Base-by-base conservation (phyloP, 345 rosid genomes). In the Physaria fendleri region DNA sequence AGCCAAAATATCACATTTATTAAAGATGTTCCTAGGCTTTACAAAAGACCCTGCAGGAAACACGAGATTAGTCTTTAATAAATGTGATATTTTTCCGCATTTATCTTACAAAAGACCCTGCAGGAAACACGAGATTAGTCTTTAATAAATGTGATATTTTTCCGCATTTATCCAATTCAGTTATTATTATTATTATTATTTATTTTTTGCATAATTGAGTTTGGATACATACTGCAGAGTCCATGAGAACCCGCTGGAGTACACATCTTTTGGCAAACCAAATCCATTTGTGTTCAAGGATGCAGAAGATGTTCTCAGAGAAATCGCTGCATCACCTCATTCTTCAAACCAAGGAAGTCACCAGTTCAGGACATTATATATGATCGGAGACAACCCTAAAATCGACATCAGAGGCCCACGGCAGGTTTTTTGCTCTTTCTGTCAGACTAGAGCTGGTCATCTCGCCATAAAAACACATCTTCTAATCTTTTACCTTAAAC, bases 341-440 rank as follows among this genome's bases (percentile, higher is more conserved):
- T 25, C 60, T 42, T 49, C 65, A 53, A 59, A 71, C 13, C 34
- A 32, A 34, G 56, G 40, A 59, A 62, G 41, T 56, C 80, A 58
- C 76, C 61, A 60, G 17, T 85, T 87, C 50, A 80, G 24, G 33
- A 87, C 82, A 27, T 63, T 90, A 20, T 85, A 85, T 62, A 87
- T 87, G 95, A 64, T 90, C 13, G 95, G 95, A 64, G 97, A 85
- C 62, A 90, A 90, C 59, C 97, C 95, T 18, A 76, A 77, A 38
- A 81, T 83, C 16, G 88, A 90, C 68, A 83, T 90, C 48, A 79
- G 72, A 61, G 94, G 97, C 27, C 86, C 91, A 60, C 56, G 23
- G 2, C 71, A 74, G 93, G 94, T 90, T 72, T 62, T 23, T 64
- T 68, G 4, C 55, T 50, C 44, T 47, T 39, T 37, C 24, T 32